Percentiles rank a stretch among this genome's conserved stretches.
Evolutionary conservation across 23 red algal species (phyloP).

Genomic region (Gracilaria domingensis): DNA sequence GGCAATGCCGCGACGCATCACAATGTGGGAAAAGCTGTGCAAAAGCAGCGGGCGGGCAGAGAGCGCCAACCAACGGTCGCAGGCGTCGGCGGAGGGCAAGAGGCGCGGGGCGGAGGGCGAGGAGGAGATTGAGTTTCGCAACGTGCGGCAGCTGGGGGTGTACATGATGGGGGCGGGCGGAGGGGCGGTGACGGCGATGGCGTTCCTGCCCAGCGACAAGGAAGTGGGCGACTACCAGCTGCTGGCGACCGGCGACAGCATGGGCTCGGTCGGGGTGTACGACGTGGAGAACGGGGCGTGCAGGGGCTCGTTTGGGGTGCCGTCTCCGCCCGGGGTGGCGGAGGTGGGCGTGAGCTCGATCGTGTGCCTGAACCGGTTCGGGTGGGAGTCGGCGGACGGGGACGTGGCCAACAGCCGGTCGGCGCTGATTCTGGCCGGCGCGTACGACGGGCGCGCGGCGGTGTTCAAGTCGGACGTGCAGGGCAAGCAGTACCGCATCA

Average conservation of each 20-base stretch:
- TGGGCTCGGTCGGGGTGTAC: constrained; percentile 67
- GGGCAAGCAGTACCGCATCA: constrained; percentile 44
- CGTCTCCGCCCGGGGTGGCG: constrained; percentile 48
- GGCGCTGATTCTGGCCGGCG: constrained; percentile 68
- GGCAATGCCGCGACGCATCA: constrained; percentile 35
- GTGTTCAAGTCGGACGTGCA: constrained; percentile 71
- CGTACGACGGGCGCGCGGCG: constrained; percentile 68
- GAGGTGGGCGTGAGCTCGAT: constrained; percentile 55
- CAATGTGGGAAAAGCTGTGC: constrained; percentile 55
- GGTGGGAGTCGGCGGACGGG: not conserved
- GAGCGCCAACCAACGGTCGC: not conserved
- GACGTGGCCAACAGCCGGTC: constrained; percentile 39
- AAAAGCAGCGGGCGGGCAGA: not conserved
- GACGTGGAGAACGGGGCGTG: constrained; percentile 40
- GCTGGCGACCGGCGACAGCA: constrained; percentile 63
- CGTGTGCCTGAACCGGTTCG: constrained; percentile 64
- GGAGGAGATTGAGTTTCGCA: constrained; percentile 1
- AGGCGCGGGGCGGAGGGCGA: too few relatives aligned
- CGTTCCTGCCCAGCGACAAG: constrained; percentile 53
- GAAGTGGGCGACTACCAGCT: constrained; percentile 58
- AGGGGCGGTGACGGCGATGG: constrained; percentile 50
- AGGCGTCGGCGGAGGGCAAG: not conserved
- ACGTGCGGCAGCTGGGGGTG: constrained; percentile 22
- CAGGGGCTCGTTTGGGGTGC: constrained; percentile 53
- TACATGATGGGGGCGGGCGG: constrained; percentile 52